Conservation (phyloP, 164 flowering plant genomes). For the Cinnamomum chago region DNA sequence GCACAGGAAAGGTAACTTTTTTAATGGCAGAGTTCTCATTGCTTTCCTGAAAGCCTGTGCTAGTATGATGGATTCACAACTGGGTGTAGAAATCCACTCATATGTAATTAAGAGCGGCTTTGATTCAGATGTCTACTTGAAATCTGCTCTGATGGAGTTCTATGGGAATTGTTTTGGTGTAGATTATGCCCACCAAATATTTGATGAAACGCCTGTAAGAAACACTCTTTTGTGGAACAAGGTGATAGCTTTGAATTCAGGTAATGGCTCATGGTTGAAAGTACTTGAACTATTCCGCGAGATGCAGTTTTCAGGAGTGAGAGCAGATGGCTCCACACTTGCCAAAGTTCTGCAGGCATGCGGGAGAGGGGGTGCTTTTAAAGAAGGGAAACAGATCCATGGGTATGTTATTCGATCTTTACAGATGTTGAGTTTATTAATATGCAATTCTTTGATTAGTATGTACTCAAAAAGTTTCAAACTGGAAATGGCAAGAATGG, state of each 20-base stretch:
- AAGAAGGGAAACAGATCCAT: conserved; percentile 61
- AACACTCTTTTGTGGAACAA: conserved; percentile 47
- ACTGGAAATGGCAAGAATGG: conserved; percentile 37
- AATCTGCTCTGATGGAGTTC: conserved; percentile 49
- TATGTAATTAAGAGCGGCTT: conserved; percentile 53
- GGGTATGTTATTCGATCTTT: conserved; percentile 42
- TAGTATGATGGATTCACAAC: conserved; percentile 25
- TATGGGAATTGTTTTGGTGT: conserved; percentile 41
- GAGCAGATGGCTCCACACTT: conserved; percentile 28
- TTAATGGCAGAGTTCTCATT: conserved; percentile 24
- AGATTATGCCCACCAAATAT: conserved; percentile 35
- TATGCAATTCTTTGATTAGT: conserved; percentile 49
- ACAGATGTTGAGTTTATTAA: conserved; percentile 23
- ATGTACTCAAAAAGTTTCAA: conserved; percentile 46
- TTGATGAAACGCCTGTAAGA: conserved; percentile 29
- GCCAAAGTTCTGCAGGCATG: conserved; percentile 56
- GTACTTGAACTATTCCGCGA: conserved; percentile 35
- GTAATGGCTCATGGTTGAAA: conserved; percentile 26
- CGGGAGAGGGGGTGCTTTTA: conserved; percentile 35
- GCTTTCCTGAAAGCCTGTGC: conserved; percentile 36
- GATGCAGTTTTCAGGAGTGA: conserved; percentile 45
- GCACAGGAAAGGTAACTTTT: conserved; percentile 35
- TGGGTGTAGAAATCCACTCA: conserved; percentile 55
- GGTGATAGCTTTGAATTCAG: conserved; percentile 32
- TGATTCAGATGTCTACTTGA: conserved; percentile 36